Evolutionary conservation across 768 basidiomycete species (phyloP).

Genomic region (Boletellus sp.): DNA sequence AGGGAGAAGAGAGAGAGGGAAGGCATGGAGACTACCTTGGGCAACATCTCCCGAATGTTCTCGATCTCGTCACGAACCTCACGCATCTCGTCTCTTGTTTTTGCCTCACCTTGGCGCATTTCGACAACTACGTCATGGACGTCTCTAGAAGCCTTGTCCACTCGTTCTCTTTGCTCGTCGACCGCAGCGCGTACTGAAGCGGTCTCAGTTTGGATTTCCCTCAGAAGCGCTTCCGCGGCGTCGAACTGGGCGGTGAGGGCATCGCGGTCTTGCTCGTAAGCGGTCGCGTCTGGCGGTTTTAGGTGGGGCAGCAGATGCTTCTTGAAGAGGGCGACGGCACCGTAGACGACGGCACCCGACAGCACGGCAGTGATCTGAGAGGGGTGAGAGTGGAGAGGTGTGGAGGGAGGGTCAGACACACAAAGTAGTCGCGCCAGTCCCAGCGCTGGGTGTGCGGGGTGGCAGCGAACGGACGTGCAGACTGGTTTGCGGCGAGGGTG

Average conservation of each 20-base stretch:
- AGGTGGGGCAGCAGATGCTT: slow-evolving; percentile 92
- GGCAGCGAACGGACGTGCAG: slow-evolving; percentile 17
- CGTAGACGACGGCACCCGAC: slow-evolving; percentile 81
- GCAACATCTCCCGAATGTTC: slow-evolving; percentile 86
- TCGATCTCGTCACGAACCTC: slow-evolving; percentile 91
- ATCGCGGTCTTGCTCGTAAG: slow-evolving; percentile 85
- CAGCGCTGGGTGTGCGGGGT: slow-evolving; percentile 49
- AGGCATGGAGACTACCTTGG: slow-evolving; percentile 58
- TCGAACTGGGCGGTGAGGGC: slow-evolving; percentile 87
- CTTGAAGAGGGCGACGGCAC: slow-evolving; percentile 77
- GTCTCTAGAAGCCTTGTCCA: slow-evolving; percentile 67
- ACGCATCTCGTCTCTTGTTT: slow-evolving; percentile 82
- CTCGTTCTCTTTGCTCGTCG: slow-evolving; percentile 69
- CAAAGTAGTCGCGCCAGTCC: slow-evolving; percentile 99
- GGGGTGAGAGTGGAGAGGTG: slow-evolving; percentile 17
- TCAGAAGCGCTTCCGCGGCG: slow-evolving; percentile 75
- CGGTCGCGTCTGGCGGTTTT: slow-evolving; percentile 79
- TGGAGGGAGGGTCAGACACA: slow-evolving; percentile 37
- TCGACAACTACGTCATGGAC: slow-evolving; percentile 71
- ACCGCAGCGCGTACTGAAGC: slow-evolving; percentile 66
- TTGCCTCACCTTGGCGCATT: slow-evolving; percentile 73
- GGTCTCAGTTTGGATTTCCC: slow-evolving; percentile 78
- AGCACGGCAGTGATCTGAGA: slow-evolving; percentile 86
- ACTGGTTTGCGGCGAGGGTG: slow-evolving; percentile 48
- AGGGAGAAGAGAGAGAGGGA: background rate